phyloP scores from a whole-genome alignment of 768 basidiomycete genomes.

The Rhizopogon sp. region DNA sequence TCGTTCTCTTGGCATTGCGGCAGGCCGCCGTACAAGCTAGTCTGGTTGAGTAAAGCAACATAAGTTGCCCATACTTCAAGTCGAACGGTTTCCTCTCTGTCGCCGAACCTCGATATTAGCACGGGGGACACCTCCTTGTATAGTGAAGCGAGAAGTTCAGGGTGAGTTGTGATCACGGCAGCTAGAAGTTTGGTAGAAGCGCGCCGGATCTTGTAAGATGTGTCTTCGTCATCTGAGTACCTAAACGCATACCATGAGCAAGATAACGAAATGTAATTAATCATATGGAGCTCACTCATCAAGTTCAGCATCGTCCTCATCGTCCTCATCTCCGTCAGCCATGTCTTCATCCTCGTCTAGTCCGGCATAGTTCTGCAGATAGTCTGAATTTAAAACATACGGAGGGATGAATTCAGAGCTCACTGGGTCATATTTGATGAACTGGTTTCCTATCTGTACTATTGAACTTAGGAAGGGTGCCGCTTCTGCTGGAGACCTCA shows the following conservation, averaged over 20 bases:
- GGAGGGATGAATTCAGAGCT: background rate
- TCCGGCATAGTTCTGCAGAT: constrained; percentile 72
- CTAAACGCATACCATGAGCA: constrained; percentile 31
- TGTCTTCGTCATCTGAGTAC: constrained; percentile 97
- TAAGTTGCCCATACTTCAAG: constrained; percentile 92
- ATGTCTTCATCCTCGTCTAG: constrained; percentile 61
- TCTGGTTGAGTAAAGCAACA: constrained; percentile 76
- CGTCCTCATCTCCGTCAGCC: constrained; percentile 55
- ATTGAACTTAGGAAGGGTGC: constrained; percentile 67
- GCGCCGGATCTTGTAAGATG: constrained; percentile 95
- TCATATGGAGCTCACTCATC: constrained; percentile 53
- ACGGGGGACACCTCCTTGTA: constrained; percentile 86
- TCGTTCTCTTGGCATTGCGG: constrained; percentile 47
- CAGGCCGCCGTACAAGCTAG: constrained; percentile 68
- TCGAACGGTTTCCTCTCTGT: constrained; percentile 92
- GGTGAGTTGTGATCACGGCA: constrained; percentile 83
- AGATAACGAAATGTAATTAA: background rate
- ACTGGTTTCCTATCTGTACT: constrained; percentile 64
- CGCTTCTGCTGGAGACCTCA: constrained; percentile 81
- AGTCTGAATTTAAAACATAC: constrained; percentile 3
- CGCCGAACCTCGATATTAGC: constrained; percentile 86
- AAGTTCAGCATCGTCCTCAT: constrained; percentile 76
- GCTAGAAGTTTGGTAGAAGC: constrained; percentile 87
- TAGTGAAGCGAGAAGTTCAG: constrained; percentile 74
- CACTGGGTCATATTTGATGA: constrained; percentile 93